A percentile compares a stretch with the other conserved stretches of the same genome.
Conservation (phyloP, 495 filamentous ascomycete species). For the Penicillium simplicissimum region DNA sequence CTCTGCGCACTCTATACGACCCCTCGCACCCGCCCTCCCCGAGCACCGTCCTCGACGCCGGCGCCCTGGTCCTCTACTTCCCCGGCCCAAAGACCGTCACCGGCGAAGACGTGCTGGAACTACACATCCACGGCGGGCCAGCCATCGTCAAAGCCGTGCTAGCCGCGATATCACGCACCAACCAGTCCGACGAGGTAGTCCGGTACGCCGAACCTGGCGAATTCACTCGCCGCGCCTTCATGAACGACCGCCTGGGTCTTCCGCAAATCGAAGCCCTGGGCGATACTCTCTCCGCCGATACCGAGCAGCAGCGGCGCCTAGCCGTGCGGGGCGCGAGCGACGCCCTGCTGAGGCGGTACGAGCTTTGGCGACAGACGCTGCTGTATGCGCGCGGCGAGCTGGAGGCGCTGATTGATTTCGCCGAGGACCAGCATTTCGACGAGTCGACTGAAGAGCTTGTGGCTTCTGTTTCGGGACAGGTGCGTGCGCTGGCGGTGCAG, state of each 20-base stretch:
- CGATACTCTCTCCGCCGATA: conserved; percentile 81
- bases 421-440: conserved; percentile 96
- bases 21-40: conserved; percentile 47
- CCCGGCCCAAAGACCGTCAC: conserved; percentile 81
- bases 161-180: conserved; percentile 63
- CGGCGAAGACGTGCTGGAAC: conserved; percentile 87
- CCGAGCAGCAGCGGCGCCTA: conserved; percentile 87
- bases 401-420: conserved; percentile 95
- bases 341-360: conserved; percentile 74
- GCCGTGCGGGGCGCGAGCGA: conserved; percentile 77
- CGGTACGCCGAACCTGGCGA: conserved; percentile 95
- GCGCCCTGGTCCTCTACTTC: conserved; percentile 85
- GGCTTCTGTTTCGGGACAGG: conserved; percentile 62
- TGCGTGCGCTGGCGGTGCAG: conserved; percentile 57
- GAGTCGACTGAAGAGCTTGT: conserved; percentile 76
- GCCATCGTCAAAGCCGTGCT: conserved; percentile 87
- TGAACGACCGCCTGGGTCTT: conserved; percentile 80
- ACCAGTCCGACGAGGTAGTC: conserved; percentile 41
- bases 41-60: conserved; percentile 70
- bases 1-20: conserved; percentile 73
- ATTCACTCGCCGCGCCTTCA: conserved; percentile 90
- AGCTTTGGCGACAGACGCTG: conserved; percentile 75
- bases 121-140: conserved; percentile 91
- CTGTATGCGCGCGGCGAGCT: conserved; percentile 85
- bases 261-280: conserved; percentile 93